A percentile compares a stretch with the other conserved stretches of the same genome.
phyloP scores from a whole-genome alignment of 2,329 filamentous ascomycete genomes.

The Fusarium protoensiforme region DNA sequence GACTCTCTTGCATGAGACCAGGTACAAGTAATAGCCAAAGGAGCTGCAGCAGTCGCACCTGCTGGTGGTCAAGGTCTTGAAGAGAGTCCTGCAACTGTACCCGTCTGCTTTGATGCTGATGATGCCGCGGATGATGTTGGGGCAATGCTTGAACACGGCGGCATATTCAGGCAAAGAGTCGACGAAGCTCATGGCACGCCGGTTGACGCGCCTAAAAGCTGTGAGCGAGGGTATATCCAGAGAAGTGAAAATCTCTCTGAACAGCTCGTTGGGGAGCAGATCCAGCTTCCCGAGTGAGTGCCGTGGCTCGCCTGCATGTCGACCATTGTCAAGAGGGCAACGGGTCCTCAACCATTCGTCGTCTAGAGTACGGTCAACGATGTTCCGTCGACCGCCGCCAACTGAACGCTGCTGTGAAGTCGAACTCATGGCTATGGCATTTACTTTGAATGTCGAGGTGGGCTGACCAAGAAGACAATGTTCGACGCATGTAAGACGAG shows the following conservation, averaged over 20 bases:
- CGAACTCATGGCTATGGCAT: too few relatives aligned
- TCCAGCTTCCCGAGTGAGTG: slow-evolving; percentile 41
- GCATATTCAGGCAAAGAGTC: slow-evolving; percentile 49
- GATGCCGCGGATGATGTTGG: slow-evolving; percentile 45
- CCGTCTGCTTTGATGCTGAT: slow-evolving; percentile 44
- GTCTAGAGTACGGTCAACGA: neutral
- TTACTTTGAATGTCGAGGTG: too few relatives aligned
- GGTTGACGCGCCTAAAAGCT: slow-evolving; percentile 49
- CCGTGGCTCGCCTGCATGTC: neutral
- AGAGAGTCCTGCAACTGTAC: slow-evolving; percentile 48
- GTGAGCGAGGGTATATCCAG: slow-evolving; percentile 48
- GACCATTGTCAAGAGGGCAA: slow-evolving; percentile 41
- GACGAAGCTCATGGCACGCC: slow-evolving; percentile 46
- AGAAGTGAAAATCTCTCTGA: slow-evolving; percentile 40
- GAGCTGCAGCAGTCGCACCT: slow-evolving; percentile 49
- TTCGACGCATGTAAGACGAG: neutral
- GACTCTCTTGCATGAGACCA: slow-evolving; percentile 41
- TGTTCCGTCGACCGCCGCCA: too few relatives aligned
- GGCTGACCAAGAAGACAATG: too few relatives aligned
- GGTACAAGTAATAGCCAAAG: slow-evolving; percentile 41
- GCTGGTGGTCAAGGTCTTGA: slow-evolving; percentile 44
- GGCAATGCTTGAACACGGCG: slow-evolving; percentile 42
- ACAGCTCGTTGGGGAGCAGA: slow-evolving; percentile 43
- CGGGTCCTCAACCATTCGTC: neutral
- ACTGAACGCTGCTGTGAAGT: too few relatives aligned